phyloP scores from a whole-genome alignment of 805 yeast genomes.

The Komagataella kurtzmanii region DNA sequence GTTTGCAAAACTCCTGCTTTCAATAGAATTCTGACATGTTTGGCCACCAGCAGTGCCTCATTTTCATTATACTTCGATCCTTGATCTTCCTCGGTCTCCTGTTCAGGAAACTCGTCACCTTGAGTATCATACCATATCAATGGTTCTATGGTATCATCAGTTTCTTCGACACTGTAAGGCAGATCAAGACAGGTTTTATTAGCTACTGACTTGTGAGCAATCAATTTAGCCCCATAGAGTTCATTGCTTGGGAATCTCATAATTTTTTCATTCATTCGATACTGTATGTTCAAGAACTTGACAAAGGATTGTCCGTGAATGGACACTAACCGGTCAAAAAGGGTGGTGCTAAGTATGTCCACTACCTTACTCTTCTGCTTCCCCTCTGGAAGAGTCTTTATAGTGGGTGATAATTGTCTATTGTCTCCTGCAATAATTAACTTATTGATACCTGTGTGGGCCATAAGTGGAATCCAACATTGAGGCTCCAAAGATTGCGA shows the following conservation, averaged over 20 bases:
- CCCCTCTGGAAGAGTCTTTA: constrained; percentile 30
- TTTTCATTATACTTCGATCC: constrained; percentile 62
- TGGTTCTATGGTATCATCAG: constrained; percentile 43
- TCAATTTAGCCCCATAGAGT: constrained; percentile 49
- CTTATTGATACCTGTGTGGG: constrained; percentile 41
- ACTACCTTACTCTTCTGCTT: constrained; percentile 24
- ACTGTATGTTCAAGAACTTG: constrained; percentile 61
- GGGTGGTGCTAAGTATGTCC: constrained; percentile 40
- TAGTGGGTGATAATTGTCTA: constrained; percentile 83
- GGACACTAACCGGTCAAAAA: constrained; percentile 68
- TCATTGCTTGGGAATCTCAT: constrained; percentile 66
- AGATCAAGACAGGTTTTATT: constrained; percentile 41
- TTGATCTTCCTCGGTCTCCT: constrained; percentile 17
- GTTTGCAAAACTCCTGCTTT: constrained; percentile 35
- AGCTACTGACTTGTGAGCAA: constrained; percentile 49
- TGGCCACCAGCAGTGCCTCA: constrained; percentile 50
- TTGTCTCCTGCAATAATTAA: constrained; percentile 88
- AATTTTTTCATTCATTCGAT: constrained; percentile 71
- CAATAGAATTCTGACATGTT: constrained; percentile 41
- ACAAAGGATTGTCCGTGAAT: constrained; percentile 30
- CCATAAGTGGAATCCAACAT: constrained; percentile 86
- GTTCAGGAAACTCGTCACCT: constrained; percentile 74
- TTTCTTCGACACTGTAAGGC: constrained; percentile 21
- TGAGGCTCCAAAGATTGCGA: constrained; percentile 92
- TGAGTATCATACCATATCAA: constrained; percentile 87